These are phyloP conservation scores for Ceraceosorus guamensis DNA, from an alignment of 1,284 basidiomycete species.

Conservation along the genomic window DNA sequence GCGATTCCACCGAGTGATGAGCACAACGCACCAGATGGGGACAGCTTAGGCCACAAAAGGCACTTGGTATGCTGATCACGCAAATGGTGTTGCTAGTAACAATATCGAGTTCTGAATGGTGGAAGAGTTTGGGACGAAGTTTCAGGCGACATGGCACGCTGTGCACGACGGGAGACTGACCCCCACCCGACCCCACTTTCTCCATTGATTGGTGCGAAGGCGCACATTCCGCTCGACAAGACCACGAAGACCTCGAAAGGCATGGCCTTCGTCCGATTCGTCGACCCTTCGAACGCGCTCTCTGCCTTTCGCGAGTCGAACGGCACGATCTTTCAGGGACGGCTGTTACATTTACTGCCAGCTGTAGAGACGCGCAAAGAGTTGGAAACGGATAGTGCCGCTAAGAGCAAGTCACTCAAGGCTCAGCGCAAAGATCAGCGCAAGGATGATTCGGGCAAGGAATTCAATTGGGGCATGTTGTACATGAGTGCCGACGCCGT, in stretches of 20 bases:
- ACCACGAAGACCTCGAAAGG: constrained; percentile 65
- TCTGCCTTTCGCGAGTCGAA: constrained; percentile 72
- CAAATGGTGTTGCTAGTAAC: constrained; percentile 45
- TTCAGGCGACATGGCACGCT: too few relatives aligned
- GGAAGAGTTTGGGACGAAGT: too few relatives aligned
- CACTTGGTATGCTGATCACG: constrained; percentile 41
- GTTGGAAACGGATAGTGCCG: too few relatives aligned
- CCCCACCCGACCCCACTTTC: not conserved
- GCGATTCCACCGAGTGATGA: too few relatives aligned
- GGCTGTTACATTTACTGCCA: constrained; percentile 79
- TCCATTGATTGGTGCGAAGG: constrained; percentile 54
- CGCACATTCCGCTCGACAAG: constrained; percentile 72
- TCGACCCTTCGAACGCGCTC: constrained; percentile 61
- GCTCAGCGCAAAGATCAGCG: constrained; percentile 59
- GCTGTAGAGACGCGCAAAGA: too few relatives aligned
- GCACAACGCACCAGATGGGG: too few relatives aligned
- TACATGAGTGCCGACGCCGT: constrained; percentile 97
- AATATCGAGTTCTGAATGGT: too few relatives aligned
- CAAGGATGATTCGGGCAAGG: constrained; percentile 67
- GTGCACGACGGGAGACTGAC: not conserved
- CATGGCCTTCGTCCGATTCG: constrained; percentile 68
- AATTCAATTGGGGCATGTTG: constrained; percentile 91
- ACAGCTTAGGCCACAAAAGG: too few relatives aligned
- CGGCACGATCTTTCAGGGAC: constrained; percentile 80
- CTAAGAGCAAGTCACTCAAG: constrained; percentile 50